These are phyloP conservation scores for Xylaria sp. DNA, from an alignment of 2,329 filamentous ascomycete species.

Conservation along the genomic window DNA sequence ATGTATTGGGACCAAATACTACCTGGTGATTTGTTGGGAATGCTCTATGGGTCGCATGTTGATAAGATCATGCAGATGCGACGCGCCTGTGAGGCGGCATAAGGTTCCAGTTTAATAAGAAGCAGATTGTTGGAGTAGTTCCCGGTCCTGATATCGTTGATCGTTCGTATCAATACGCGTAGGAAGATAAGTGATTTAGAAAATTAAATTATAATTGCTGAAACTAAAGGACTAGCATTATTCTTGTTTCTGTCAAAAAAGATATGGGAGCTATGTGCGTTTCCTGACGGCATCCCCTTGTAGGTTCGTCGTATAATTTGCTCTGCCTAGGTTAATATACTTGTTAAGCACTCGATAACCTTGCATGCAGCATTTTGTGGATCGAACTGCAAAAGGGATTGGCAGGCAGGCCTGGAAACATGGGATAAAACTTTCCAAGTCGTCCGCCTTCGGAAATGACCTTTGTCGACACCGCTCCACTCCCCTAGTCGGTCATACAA, in stretches of 20 bases:
- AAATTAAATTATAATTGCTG: background rate
- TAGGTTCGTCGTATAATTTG: background rate
- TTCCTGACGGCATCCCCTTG: background rate
- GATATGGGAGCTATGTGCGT: background rate
- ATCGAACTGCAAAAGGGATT: background rate
- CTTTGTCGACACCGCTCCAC: background rate
- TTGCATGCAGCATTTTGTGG: constrained; percentile 2
- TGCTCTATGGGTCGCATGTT: too few species aligned
- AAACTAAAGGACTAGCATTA: background rate
- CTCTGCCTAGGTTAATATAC: background rate
- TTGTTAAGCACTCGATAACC: constrained; percentile 3
- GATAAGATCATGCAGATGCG: too few species aligned
- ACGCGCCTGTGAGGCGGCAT: too few species aligned
- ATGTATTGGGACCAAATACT: too few species aligned
- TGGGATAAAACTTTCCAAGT: background rate
- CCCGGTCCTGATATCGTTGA: background rate
- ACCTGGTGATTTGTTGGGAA: too few species aligned
- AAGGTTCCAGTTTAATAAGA: background rate
- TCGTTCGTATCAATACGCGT: background rate
- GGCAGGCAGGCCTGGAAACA: background rate
- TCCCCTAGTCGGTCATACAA: background rate
- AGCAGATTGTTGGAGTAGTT: background rate
- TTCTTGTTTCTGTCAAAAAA: background rate
- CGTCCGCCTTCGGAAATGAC: constrained; percentile 4
- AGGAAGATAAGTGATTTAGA: background rate